Percentiles rank a stretch among this genome's conserved stretches.
These are phyloP conservation scores for Claviceps sp. DNA, from an alignment of 2,329 filamentous ascomycete genomes.

Conservation along the genomic window DNA sequence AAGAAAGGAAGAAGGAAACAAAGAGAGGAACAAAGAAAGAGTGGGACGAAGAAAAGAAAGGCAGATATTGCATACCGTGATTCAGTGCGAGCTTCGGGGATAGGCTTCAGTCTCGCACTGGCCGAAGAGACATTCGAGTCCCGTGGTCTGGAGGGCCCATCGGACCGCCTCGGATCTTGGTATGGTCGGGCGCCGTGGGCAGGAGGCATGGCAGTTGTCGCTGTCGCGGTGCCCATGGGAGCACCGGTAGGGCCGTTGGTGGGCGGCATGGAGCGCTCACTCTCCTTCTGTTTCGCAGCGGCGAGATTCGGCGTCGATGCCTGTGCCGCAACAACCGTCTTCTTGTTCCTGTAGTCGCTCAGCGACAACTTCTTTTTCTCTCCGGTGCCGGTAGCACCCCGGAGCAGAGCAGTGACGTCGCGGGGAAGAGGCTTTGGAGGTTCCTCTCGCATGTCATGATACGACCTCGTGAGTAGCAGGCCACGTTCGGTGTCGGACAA, in stretches of 20 bases:
- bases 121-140: conserved; percentile 1
- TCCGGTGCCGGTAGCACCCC: conserved; percentile 21
- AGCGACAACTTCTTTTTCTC: conserved; percentile 45
- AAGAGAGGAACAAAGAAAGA: background rate
- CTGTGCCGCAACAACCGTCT: conserved; percentile 20
- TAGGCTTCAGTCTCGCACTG: conserved; percentile 4
- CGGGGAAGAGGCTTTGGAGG: conserved; percentile 25
- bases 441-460: conserved; percentile 44
- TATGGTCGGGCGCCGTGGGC: conserved; percentile 1
- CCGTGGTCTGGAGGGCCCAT: conserved; percentile 6
- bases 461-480: conserved; percentile 40
- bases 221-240: background rate
- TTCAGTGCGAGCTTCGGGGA: conserved; percentile 3
- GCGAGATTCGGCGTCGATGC: conserved; percentile 24
- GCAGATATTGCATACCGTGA: conserved; percentile 3
- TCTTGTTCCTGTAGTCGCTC: conserved; percentile 47
- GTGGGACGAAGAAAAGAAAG: background rate
- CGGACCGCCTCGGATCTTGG: conserved; percentile 6
- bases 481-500: conserved; percentile 45
- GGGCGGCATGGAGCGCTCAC: conserved; percentile 16
- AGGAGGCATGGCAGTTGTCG: conserved; percentile 6
- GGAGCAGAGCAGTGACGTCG: conserved; percentile 26
- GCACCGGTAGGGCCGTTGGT: background rate
- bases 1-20: background rate
- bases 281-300: conserved; percentile 19